Percentiles rank a stretch among this genome's conserved stretches.
Conservation (phyloP, 768 basidiomycete species). For the Serendipita indica region DNA sequence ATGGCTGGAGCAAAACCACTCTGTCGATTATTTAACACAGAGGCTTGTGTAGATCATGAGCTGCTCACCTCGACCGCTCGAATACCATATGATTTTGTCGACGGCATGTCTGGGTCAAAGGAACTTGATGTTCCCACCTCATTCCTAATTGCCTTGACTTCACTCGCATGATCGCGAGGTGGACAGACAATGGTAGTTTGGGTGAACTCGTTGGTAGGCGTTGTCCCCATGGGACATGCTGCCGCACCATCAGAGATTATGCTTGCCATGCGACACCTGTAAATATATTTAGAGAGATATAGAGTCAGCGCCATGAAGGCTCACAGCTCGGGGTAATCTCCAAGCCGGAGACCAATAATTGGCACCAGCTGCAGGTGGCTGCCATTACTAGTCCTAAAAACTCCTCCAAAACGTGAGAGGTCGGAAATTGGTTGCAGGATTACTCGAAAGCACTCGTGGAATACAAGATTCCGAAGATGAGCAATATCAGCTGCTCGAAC, state of each 20-base stretch:
- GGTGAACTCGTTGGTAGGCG: background rate
- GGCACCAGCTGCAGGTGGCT: background rate
- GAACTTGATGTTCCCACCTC: background rate
- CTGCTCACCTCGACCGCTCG: background rate
- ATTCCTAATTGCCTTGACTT: background rate
- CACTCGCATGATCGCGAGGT: background rate
- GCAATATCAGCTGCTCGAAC: background rate
- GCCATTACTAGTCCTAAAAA: background rate
- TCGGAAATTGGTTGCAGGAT: background rate
- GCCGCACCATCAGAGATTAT: background rate
- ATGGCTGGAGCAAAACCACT: background rate
- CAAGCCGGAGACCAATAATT: background rate
- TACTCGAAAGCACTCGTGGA: background rate
- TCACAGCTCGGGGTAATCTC: constrained; percentile 6
- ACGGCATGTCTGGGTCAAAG: background rate
- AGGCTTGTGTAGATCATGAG: background rate
- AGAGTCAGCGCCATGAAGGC: background rate
- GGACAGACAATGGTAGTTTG: background rate
- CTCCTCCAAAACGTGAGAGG: background rate
- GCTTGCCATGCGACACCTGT: background rate
- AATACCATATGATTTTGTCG: background rate
- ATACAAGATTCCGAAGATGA: background rate
- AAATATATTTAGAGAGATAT: background rate
- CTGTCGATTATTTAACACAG: background rate
- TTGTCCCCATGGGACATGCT: background rate